phyloP scores from a whole-genome alignment of 2,329 filamentous ascomycete species.

The Cadophora malorum region DNA sequence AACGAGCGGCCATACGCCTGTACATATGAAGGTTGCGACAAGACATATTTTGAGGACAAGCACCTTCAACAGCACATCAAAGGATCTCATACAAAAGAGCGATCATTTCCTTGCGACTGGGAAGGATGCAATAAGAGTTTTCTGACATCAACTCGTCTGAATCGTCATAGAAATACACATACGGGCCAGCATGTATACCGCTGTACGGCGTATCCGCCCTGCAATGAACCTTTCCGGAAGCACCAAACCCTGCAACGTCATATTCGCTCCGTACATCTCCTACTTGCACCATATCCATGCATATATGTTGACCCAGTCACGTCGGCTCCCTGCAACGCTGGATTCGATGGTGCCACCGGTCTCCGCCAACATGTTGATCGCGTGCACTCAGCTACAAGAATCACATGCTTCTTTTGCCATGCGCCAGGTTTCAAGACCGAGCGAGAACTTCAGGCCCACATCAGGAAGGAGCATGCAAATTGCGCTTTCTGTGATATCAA shows the following conservation, averaged over 20 bases:
- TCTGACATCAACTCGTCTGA: slow-evolving; percentile 77
- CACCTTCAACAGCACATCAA: slow-evolving; percentile 87
- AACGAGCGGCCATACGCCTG: slow-evolving; percentile 84
- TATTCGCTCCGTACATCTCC: slow-evolving; percentile 76
- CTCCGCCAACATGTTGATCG: slow-evolving; percentile 74
- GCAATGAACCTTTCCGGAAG: slow-evolving; percentile 83
- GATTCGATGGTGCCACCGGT: slow-evolving; percentile 75
- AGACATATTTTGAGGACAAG: slow-evolving; percentile 85
- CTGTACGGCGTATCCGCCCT: slow-evolving; percentile 73
- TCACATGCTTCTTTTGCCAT: slow-evolving; percentile 79
- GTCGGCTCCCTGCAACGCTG: slow-evolving; percentile 64
- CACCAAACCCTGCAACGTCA: slow-evolving; percentile 86
- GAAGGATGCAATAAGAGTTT: slow-evolving; percentile 81
- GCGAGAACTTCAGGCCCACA: slow-evolving; percentile 73
- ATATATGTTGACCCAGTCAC: slow-evolving; percentile 59
- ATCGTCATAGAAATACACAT: slow-evolving; percentile 80
- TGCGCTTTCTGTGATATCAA: slow-evolving; percentile 77
- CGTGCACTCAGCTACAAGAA: slow-evolving; percentile 72
- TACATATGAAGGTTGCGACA: slow-evolving; percentile 72
- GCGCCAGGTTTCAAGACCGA: slow-evolving; percentile 70
- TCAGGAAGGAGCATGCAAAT: slow-evolving; percentile 73
- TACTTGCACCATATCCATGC: slow-evolving; percentile 75
- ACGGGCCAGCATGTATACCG: slow-evolving; percentile 76
- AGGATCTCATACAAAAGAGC: slow-evolving; percentile 75
- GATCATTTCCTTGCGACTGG: slow-evolving; percentile 74